Evolutionary conservation across 129 eudicot genomes (phyloP).

Genomic region (Logfia minima): DNA sequence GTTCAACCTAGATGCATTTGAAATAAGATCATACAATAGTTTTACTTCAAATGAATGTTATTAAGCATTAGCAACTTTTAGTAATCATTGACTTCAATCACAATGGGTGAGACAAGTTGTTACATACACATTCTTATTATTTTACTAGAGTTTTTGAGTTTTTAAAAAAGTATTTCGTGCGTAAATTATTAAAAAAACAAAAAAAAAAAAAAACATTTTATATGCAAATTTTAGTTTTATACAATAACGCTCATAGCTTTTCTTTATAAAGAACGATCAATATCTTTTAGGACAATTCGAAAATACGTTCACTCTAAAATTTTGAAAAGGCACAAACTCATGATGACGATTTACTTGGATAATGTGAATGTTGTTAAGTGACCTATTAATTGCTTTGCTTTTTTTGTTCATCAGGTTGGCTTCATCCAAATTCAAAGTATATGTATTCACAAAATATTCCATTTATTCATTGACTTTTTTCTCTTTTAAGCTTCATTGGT

Average conservation of each 20-base stretch:
- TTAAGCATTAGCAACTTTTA: too few species aligned
- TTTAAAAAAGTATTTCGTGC: too few species aligned
- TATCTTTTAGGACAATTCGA: background rate
- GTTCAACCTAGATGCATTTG: too few species aligned
- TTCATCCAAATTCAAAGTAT: slow-evolving; percentile 12
- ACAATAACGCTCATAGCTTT: too few species aligned
- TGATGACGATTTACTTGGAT: slow-evolving; percentile 29
- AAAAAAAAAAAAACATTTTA: too few species aligned
- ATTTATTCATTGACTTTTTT: slow-evolving; percentile 33
- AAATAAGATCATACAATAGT: too few species aligned
- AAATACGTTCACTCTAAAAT: background rate
- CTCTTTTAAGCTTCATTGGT: slow-evolving; percentile 29
- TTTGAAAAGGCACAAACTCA: background rate
- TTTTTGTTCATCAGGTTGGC: slow-evolving; percentile 32
- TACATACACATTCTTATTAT: background rate
- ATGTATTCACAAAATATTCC: slow-evolving; percentile 27
- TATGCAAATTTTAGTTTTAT: too few species aligned
- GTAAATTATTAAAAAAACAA: too few species aligned
- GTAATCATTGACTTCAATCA: too few species aligned
- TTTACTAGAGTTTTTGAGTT: background rate
- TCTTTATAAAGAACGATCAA: too few species aligned
- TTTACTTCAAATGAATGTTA: too few species aligned
- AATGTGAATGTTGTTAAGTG: slow-evolving; percentile 23
- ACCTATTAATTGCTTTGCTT: slow-evolving; percentile 33
- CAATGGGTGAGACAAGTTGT: too few species aligned